phyloP scores from a whole-genome alignment of 306 rosid genomes.

The Cyamopsis tetragonoloba region DNA sequence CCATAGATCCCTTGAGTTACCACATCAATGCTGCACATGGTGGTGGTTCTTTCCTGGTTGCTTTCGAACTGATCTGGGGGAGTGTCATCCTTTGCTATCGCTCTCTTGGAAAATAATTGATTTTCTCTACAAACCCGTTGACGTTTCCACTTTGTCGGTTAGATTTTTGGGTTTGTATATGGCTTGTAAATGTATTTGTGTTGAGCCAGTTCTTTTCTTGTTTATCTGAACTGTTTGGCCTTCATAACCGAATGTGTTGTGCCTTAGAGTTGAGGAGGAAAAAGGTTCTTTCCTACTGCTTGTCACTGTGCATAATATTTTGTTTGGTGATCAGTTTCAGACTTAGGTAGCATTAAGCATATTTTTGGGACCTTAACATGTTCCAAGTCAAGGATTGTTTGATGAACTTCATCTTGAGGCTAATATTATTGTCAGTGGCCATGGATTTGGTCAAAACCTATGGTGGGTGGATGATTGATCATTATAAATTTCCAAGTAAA shows the following conservation, averaged over 20 bases:
- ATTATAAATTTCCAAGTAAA: conserved; percentile 10
- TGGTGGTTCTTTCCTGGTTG: conserved; percentile 38
- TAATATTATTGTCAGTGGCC: conserved; percentile 20
- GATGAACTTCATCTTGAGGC: conserved; percentile 15
- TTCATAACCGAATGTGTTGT: not conserved
- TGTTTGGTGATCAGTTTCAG: conserved; percentile 20
- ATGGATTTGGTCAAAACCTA: not conserved
- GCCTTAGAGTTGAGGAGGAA: conserved; percentile 22
- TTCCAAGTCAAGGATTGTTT: not conserved
- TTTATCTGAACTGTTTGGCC: conserved; percentile 26
- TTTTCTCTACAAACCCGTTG: not conserved
- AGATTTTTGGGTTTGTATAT: not conserved
- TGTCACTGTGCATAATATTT: not conserved
- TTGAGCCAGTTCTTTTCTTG: not conserved
- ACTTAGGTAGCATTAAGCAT: conserved; percentile 19
- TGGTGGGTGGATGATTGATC: conserved; percentile 14
- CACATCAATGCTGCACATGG: conserved; percentile 7
- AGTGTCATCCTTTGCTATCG: not conserved
- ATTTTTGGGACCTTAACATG: conserved; percentile 16
- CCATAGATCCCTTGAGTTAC: conserved; percentile 27
- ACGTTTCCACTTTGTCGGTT: not conserved
- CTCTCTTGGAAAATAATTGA: not conserved
- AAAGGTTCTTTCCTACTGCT: not conserved
- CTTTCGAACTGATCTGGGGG: conserved; percentile 33
- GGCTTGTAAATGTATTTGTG: not conserved